phyloP scores from a whole-genome alignment of 2,329 filamentous ascomycete species.

The Aureobasidium sp. region DNA sequence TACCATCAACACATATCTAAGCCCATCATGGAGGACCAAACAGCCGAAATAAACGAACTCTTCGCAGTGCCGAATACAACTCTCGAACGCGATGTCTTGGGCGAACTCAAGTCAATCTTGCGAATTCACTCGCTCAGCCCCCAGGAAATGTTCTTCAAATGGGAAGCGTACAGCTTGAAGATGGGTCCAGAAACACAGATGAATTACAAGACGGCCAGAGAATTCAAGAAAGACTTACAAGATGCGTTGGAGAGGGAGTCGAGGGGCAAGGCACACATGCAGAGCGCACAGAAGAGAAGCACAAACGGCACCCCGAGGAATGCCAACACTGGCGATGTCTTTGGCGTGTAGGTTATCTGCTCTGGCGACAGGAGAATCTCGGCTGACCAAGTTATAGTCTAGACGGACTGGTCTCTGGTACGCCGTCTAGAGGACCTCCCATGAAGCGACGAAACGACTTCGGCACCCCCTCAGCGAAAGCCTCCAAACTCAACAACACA shows the following conservation, averaged over 20 bases:
- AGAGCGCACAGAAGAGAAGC: conserved; percentile 55
- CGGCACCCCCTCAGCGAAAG: conserved; percentile 43
- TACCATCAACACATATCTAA: neutral
- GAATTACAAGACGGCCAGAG: conserved; percentile 62
- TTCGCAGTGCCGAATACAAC: conserved; percentile 47
- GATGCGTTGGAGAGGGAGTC: conserved; percentile 74
- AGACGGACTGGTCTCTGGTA: conserved; percentile 41
- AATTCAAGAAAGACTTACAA: conserved; percentile 81
- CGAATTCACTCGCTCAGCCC: conserved; percentile 71
- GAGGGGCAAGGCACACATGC: conserved; percentile 54
- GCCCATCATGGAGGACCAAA: conserved; percentile 40
- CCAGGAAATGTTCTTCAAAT: conserved; percentile 95
- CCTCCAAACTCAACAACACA: conserved; percentile 37
- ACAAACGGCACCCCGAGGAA: conserved; percentile 50
- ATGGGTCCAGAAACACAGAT: conserved; percentile 75
- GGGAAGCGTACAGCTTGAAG: conserved; percentile 96
- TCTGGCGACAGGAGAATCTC: rapidly evolving
- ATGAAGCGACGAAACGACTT: conserved; percentile 49
- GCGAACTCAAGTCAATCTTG: conserved; percentile 79
- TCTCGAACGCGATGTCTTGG: conserved; percentile 69
- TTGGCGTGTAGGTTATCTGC: conserved; percentile 61
- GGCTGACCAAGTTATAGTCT: conserved; percentile 29
- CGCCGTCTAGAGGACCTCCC: conserved; percentile 37
- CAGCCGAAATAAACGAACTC: conserved; percentile 49
- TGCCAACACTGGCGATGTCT: conserved; percentile 55